A percentile compares a stretch with the other conserved stretches of the same genome.
phyloP scores from a whole-genome alignment of 805 yeast genomes.

The Ogataea nakhonphanomensis region DNA sequence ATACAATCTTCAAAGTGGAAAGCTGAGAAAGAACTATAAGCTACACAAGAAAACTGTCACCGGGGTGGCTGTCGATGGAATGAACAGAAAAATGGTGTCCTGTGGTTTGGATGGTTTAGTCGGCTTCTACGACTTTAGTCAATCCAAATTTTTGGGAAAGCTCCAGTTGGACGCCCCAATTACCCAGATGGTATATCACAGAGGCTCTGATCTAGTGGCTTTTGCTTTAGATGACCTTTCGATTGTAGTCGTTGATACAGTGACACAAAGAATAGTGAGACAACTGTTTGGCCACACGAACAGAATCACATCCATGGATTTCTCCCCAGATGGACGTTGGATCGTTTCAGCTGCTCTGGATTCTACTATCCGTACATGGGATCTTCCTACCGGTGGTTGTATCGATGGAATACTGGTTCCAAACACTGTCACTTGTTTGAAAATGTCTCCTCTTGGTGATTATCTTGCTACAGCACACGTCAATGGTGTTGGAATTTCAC shows the following conservation, averaged over 20 bases:
- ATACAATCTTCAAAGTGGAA: conserved; percentile 91
- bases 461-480: conserved; percentile 91
- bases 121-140: conserved; percentile 81
- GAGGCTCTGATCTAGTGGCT: conserved; percentile 80
- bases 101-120: conserved; percentile 86
- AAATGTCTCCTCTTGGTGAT: conserved; percentile 85
- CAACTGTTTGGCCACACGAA: conserved; percentile 86
- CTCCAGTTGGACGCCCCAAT: conserved; percentile 72
- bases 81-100: conserved; percentile 85
- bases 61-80: conserved; percentile 84
- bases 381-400: conserved; percentile 93
- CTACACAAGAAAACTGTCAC: conserved; percentile 79
- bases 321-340: conserved; percentile 96
- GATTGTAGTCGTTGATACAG: conserved; percentile 76
- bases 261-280: conserved; percentile 80
- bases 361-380: conserved; percentile 92
- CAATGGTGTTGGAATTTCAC: conserved; percentile 78
- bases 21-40: conserved; percentile 62
- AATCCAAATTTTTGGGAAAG: conserved; percentile 63
- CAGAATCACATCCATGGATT: conserved; percentile 82
- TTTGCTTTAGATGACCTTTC: conserved; percentile 83
- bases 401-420: conserved; percentile 84
- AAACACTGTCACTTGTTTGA: conserved; percentile 74
- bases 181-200: conserved; percentile 72
- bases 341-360: conserved; percentile 79